These are phyloP conservation scores for Erysimum cheiri DNA, from an alignment of 441 rosid species.

Conservation along the genomic window DNA sequence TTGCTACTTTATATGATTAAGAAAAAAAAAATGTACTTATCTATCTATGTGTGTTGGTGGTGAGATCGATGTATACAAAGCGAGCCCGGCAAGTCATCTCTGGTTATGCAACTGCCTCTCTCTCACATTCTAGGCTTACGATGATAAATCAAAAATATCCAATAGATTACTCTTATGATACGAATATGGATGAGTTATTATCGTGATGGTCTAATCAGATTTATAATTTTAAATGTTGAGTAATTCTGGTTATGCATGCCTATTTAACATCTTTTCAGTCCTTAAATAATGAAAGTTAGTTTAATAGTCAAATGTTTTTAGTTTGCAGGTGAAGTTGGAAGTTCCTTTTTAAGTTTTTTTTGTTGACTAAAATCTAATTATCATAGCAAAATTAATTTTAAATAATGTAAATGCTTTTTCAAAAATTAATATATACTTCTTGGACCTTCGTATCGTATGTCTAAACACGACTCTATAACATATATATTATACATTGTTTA, in stretches of 20 bases:
- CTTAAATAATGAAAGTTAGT: not conserved
- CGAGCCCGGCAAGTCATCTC: conserved; percentile 63
- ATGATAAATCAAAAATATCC: conserved; percentile 26
- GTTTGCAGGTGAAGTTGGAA: not conserved
- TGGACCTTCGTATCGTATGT: not conserved
- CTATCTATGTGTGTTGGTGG: not conserved
- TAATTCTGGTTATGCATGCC: not conserved
- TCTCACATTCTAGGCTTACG: conserved; percentile 70
- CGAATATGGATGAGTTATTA: not conserved
- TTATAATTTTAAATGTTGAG: not conserved
- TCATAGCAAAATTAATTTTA: not conserved
- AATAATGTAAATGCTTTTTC: not conserved
- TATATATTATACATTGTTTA: not conserved
- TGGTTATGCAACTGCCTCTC: conserved; percentile 67
- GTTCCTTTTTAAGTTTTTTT: not conserved
- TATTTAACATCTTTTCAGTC: not conserved
- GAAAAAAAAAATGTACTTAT: not conserved
- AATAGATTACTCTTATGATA: not conserved
- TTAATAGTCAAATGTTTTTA: not conserved
- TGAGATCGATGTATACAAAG: not conserved
- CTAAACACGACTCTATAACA: not conserved
- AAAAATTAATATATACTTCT: not conserved
- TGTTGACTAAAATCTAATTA: not conserved
- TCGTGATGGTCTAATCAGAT: not conserved
- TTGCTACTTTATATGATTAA: not conserved